Percentiles rank a stretch among this genome's conserved stretches.
Conservation (phyloP, 257 asterid genomes). For the Cynanchum wilfordii region DNA sequence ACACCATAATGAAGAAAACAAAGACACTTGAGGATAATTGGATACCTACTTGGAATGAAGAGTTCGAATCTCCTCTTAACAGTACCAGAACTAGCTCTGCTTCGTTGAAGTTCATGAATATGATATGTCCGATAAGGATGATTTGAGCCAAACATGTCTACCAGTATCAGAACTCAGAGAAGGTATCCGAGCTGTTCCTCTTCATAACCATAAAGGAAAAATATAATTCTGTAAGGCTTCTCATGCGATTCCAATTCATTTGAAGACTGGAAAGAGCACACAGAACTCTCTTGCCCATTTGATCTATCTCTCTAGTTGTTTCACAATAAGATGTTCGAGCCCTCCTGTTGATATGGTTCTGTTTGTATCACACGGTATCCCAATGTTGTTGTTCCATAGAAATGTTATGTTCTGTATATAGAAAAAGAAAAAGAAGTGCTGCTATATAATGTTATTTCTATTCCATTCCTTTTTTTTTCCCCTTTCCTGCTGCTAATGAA, state of each 20-base stretch:
- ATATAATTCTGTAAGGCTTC: slow-evolving; percentile 62
- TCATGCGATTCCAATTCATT: slow-evolving; percentile 62
- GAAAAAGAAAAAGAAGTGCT: neutral
- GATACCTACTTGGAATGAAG: slow-evolving; percentile 81
- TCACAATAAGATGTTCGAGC: neutral
- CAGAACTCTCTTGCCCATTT: neutral
- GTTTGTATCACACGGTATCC: neutral
- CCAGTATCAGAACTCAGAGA: slow-evolving; percentile 66
- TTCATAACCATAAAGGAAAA: slow-evolving; percentile 44
- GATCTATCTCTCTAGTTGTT: neutral
- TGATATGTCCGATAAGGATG: slow-evolving; percentile 82
- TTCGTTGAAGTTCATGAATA: slow-evolving; percentile 76
- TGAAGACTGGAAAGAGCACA: slow-evolving; percentile 37
- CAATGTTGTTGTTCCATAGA: neutral
- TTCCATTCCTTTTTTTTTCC: too few species aligned
- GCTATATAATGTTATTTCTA: neutral
- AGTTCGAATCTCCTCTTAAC: slow-evolving; percentile 64
- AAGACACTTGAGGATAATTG: slow-evolving; percentile 65
- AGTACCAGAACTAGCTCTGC: slow-evolving; percentile 78
- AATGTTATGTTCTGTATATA: neutral
- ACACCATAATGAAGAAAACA: slow-evolving; percentile 64
- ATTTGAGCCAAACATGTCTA: slow-evolving; percentile 73
- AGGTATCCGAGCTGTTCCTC: slow-evolving; percentile 80
- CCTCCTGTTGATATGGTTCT: neutral
- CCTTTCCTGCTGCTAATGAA: neutral